Evolutionary conservation across 73 alveolate species (phyloP).

Genomic region (Paraurostyla sp.): DNA sequence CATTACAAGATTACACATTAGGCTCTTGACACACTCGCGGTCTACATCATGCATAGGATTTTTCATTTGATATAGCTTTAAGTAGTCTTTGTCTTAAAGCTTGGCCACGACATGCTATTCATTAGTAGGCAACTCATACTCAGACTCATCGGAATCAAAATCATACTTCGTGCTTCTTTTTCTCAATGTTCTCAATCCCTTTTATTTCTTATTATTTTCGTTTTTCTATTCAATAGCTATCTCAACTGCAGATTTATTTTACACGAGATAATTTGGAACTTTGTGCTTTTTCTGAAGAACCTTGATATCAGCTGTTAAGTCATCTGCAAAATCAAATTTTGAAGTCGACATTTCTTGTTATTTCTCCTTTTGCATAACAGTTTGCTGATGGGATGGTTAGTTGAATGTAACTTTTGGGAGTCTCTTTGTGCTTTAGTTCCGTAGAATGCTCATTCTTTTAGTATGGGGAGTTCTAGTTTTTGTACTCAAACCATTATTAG

Average conservation of each 20-base stretch:
- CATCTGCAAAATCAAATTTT: slow-evolving; percentile 26
- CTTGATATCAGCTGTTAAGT: not conserved
- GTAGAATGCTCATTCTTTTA: too few relatives aligned
- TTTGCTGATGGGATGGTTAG: too few relatives aligned
- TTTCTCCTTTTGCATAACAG: not conserved
- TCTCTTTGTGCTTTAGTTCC: too few relatives aligned
- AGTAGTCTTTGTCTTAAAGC: slow-evolving; percentile 24
- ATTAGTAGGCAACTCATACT: slow-evolving; percentile 3
- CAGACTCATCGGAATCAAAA: not conserved
- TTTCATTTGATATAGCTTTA: slow-evolving; percentile 18
- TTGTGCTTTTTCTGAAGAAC: not conserved
- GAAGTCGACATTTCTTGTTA: not conserved
- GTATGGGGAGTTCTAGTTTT: too few relatives aligned
- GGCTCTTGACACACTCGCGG: slow-evolving; percentile 42
- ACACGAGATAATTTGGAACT: not conserved
- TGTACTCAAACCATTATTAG: too few relatives aligned
- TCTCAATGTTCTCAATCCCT: not conserved
- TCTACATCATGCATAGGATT: slow-evolving; percentile 51
- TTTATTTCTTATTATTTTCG: not conserved
- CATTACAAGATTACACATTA: not conserved
- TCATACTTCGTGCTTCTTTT: not conserved
- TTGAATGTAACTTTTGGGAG: too few relatives aligned
- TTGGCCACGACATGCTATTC: not conserved
- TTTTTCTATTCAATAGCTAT: not conserved
- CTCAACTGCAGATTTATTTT: not conserved